phyloP scores from a whole-genome alignment of 108 stramenopile species.

The Stephanodiscus minutulus region DNA sequence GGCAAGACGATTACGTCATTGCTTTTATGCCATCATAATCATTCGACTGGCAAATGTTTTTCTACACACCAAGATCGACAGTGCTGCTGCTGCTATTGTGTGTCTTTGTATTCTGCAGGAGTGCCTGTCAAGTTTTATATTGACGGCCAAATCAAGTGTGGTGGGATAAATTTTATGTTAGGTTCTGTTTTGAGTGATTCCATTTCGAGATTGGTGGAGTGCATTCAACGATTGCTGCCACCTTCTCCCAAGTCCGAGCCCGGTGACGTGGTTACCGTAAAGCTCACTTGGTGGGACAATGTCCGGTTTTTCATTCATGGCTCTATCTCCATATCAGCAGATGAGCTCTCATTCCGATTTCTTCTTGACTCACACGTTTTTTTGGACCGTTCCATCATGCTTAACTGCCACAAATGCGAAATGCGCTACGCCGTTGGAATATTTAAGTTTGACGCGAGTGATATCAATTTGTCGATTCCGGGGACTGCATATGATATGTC shows the following conservation, averaged over 20 bases:
- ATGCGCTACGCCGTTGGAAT: slow-evolving; percentile 25
- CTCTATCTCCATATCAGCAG: slow-evolving; percentile 16
- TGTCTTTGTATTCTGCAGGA: slow-evolving; percentile 32
- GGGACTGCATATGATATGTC: slow-evolving; percentile 55
- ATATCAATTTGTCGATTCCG: slow-evolving; percentile 44
- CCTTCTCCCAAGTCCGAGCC: slow-evolving; percentile 23
- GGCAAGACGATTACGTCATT: slow-evolving; percentile 13
- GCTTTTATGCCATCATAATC: slow-evolving; percentile 40
- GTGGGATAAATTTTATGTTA: slow-evolving; percentile 29
- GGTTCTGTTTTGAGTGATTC: slow-evolving; percentile 40
- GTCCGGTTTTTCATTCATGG: slow-evolving; percentile 55
- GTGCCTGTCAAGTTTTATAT: slow-evolving; percentile 53
- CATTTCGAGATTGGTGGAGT: slow-evolving; percentile 39
- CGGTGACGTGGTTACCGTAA: background rate
- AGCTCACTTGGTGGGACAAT: slow-evolving; percentile 61
- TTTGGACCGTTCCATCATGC: slow-evolving; percentile 35
- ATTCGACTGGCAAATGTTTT: background rate
- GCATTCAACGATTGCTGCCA: slow-evolving; percentile 47
- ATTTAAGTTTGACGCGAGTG: slow-evolving; percentile 33
- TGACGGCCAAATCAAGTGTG: slow-evolving; percentile 27
- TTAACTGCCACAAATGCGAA: slow-evolving; percentile 24
- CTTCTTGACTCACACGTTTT: slow-evolving; percentile 45
- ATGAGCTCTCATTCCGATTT: slow-evolving; percentile 41
- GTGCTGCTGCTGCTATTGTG: slow-evolving; percentile 38
- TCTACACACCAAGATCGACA: background rate